Conservation (phyloP, 768 basidiomycete genomes). For the Xerocomellus chrysenteron region DNA sequence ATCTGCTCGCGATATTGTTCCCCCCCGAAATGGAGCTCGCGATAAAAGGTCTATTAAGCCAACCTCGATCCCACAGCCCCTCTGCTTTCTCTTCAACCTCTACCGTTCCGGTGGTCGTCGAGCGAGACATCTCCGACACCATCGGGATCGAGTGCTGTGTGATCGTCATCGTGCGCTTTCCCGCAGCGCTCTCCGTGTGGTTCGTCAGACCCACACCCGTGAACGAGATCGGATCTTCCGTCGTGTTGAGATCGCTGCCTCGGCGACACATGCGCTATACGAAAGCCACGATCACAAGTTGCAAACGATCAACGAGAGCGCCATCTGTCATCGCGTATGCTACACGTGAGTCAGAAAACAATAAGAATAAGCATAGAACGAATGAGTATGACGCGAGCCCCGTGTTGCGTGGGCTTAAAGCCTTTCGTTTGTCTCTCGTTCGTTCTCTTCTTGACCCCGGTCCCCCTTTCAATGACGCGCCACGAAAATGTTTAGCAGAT, state of each 20-base stretch:
- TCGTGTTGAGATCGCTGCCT: conserved; percentile 5
- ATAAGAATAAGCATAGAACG: neutral
- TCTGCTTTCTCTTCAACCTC: neutral
- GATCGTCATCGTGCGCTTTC: neutral
- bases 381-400: neutral
- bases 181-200: neutral
- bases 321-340: conserved; percentile 8
- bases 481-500: neutral
- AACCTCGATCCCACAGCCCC: neutral
- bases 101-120: neutral
- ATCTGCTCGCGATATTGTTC: neutral
- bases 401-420: neutral
- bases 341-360: neutral
- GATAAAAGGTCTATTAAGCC: neutral
- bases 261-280: conserved; percentile 15
- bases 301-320: conserved; percentile 26
- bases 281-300: conserved; percentile 27
- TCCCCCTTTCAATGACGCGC: neutral
- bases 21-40: neutral
- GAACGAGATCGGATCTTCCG: neutral
- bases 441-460: too few relatives aligned
- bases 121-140: neutral
- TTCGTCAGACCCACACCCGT: conserved; percentile 15
- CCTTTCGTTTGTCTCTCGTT: neutral
- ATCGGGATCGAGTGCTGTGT: neutral